These are phyloP conservation scores for Solanum hybrid DNA, from an alignment of 305 asterid genomes.

Conservation along the genomic window DNA sequence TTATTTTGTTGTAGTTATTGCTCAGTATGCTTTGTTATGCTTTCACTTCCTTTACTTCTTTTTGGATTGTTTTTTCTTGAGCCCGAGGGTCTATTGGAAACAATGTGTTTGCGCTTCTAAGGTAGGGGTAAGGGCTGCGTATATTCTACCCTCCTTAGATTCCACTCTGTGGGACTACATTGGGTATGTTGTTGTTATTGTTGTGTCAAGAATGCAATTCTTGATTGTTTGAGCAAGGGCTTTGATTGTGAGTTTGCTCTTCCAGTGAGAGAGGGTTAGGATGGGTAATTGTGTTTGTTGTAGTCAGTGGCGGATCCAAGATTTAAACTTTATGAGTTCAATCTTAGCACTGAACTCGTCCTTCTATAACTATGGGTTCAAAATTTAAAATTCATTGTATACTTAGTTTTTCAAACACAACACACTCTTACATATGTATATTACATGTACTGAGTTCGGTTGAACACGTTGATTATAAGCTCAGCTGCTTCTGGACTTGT, in stretches of 20 bases:
- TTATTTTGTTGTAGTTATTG: background rate
- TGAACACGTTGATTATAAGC: background rate
- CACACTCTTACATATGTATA: background rate
- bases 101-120: background rate
- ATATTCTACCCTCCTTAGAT: background rate
- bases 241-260: background rate
- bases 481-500: background rate
- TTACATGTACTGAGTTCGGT: background rate
- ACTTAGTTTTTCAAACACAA: background rate
- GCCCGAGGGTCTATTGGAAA: background rate
- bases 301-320: background rate
- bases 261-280: background rate
- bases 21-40: background rate
- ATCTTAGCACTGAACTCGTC: background rate
- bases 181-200: background rate
- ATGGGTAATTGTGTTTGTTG: background rate
- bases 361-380: background rate
- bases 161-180: background rate
- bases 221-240: background rate
- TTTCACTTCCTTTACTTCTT: background rate
- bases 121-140: background rate
- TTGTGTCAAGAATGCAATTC: background rate
- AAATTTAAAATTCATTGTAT: background rate
- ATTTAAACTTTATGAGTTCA: background rate
- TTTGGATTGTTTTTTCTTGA: background rate